phyloP scores from a whole-genome alignment of 371 early-diverging fungal species.

The Apophysomyces sp. region DNA sequence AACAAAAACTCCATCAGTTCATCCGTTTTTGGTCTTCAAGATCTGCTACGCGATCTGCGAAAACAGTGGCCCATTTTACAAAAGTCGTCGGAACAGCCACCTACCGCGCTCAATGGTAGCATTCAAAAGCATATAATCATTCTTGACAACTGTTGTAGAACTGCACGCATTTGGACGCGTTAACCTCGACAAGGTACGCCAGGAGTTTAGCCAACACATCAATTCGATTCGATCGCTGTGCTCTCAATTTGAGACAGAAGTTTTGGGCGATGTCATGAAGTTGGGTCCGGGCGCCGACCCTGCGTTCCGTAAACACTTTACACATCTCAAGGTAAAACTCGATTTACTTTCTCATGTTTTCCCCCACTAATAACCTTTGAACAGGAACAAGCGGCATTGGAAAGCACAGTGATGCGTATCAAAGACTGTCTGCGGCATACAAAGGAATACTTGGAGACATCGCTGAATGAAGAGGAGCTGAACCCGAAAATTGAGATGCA shows the following conservation, averaged over 20 bases:
- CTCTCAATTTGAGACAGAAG: conserved; percentile 59
- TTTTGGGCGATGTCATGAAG: conserved; percentile 57
- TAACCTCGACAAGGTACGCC: conserved; percentile 46
- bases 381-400: conserved; percentile 56
- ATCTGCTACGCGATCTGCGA: conserved; percentile 24
- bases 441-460: conserved; percentile 37
- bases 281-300: conserved; percentile 55
- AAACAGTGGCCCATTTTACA: conserved; percentile 21
- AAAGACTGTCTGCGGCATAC: conserved; percentile 47
- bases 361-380: no score
- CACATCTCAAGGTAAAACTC: conserved; percentile 45
- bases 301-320: conserved; percentile 56
- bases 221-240: conserved; percentile 55
- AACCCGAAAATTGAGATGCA: conserved; percentile 39
- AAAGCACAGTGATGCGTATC: conserved; percentile 50
- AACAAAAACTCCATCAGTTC: conserved; percentile 35
- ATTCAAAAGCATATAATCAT: conserved; percentile 2
- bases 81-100: not conserved
- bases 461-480: conserved; percentile 44
- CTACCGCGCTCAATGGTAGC: conserved; percentile 25
- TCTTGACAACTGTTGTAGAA: conserved; percentile 22
- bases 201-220: conserved; percentile 51
- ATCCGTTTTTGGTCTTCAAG: conserved; percentile 36
- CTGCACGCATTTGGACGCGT: conserved; percentile 57
- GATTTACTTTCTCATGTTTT: no score